Base-by-base conservation (phyloP, 2,329 filamentous ascomycete species). In the Phialophora chinensis region DNA sequence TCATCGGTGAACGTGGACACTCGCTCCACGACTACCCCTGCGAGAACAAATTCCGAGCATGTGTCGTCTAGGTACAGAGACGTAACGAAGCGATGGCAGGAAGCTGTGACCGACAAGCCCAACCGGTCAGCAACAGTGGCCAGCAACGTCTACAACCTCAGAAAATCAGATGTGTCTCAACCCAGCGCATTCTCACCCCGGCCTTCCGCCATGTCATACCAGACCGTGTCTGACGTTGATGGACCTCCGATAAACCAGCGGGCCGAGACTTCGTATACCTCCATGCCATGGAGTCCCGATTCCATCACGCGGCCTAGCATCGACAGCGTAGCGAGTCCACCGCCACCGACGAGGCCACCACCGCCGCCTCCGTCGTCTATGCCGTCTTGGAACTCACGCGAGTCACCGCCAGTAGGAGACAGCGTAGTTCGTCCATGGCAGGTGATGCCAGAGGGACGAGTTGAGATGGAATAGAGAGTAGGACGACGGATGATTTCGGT, bases 271-370 rank as follows among this genome's bases (percentile, higher is more conserved):
- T 29, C 17, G 11, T 35, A 55, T 33, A 4, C 25, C n/a, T 31
- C 53, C 14, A 55, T 55, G 53, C 53, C 53, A 33, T 55, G 25
- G 23, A 55, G 53, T 33, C 29, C 53, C 12, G 53, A 55, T n/a
- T 55, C 53, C 25, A 55, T 42, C 55, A 42, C n/a, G 3, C 55
- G 38, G 33, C 55, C 55, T 29, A 35, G 4, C 14, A 17, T 8
- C 14, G 38, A 44, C 3, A 7, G 2, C 17, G 4, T 44, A 8
- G 38, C 38, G 14, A 44, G 38, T 44, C 35, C 60, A 11, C 60
- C 60, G 7, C 52, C 55, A 42, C n/a, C 31, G 33, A 58, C 23
- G 3, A 14, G 29, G 14, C n/a, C 20, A 12, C 55, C 55, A 2
- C n/a, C 20, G 11, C 33, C 33, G 11, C 10, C 31, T 3, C 10